Evolutionary conservation across 2,329 filamentous ascomycete species (phyloP).

Genomic region (Phyllosticta citrichinensis): DNA sequence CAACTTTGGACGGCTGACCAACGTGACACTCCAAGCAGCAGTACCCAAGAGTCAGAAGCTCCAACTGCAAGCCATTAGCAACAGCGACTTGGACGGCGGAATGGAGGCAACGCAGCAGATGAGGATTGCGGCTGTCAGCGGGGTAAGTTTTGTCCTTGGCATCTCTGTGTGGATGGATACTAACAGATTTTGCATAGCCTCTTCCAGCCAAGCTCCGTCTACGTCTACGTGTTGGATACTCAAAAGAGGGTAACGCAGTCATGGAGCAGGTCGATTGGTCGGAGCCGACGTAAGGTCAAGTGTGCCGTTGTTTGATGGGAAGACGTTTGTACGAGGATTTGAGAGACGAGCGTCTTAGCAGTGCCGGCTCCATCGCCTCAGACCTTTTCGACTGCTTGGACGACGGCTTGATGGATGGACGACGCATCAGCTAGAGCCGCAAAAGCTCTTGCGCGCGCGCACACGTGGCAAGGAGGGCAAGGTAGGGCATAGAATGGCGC

Average conservation of each 20-base stretch:
- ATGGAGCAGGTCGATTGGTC: slow-evolving; percentile 96
- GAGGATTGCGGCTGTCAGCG: slow-evolving; percentile 70
- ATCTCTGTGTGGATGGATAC: not conserved
- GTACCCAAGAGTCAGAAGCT: slow-evolving; percentile 95
- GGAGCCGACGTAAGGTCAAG: slow-evolving; percentile 46
- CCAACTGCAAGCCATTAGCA: slow-evolving; percentile 83
- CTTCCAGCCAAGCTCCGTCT: slow-evolving; percentile 61
- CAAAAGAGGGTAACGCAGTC: slow-evolving; percentile 59
- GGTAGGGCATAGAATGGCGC: too few species aligned
- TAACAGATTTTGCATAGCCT: slow-evolving; percentile 36
- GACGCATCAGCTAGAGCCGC: too few species aligned
- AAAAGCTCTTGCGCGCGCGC: too few species aligned
- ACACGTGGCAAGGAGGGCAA: too few species aligned
- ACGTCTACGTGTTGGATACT: slow-evolving; percentile 74
- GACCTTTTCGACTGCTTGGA: too few species aligned
- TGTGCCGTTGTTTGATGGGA: too few species aligned
- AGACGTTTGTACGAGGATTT: too few species aligned
- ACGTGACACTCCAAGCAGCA: slow-evolving; percentile 81
- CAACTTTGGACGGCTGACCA: slow-evolving; percentile 53
- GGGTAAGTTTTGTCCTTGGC: slow-evolving; percentile 55
- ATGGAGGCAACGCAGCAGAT: slow-evolving; percentile 84
- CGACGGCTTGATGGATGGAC: too few species aligned
- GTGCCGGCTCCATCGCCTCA: too few species aligned
- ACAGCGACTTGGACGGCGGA: slow-evolving; percentile 62
- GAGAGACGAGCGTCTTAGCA: too few species aligned